Evolutionary conservation across 352 stramenopile species (phyloP).

Genomic region (Hyaloperonospora arabidopsidis): DNA sequence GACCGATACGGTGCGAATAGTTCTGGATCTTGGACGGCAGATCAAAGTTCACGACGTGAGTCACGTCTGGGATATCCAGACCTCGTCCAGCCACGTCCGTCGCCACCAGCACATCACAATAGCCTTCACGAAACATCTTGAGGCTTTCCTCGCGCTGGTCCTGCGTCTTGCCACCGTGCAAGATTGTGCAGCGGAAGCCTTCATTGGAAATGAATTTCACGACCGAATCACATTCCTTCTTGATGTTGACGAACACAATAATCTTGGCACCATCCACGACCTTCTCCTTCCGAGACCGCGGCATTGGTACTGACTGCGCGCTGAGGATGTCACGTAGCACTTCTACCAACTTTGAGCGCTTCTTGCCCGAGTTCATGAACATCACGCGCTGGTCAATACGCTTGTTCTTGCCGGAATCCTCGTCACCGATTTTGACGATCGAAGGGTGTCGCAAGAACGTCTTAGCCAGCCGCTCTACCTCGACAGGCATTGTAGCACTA

Average conservation of each 20-base stretch:
- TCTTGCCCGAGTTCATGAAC: constrained; percentile 90
- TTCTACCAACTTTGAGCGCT: constrained; percentile 82
- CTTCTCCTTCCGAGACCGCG: constrained; percentile 61
- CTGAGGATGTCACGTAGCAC: constrained; percentile 82
- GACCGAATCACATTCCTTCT: constrained; percentile 96
- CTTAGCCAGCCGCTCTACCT: constrained; percentile 96
- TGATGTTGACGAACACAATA: constrained; percentile 99
- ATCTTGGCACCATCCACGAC: constrained; percentile 86
- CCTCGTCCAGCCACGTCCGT: constrained; percentile 93
- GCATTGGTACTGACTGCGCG: constrained; percentile 32
- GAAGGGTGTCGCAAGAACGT: constrained; percentile 95
- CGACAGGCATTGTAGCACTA: constrained; percentile 96
- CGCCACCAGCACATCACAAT: constrained; percentile 87
- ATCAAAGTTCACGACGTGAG: constrained; percentile 99
- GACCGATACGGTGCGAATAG: constrained; percentile 98
- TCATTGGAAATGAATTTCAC: constrained; percentile 86
- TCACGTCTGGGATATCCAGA: constrained; percentile 97
- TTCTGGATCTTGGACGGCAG: constrained; percentile 96
- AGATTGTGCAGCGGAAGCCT: constrained; percentile 88
- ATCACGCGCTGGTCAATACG: constrained; percentile 95
- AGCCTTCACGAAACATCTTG: constrained; percentile 84
- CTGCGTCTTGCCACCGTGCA: constrained; percentile 96
- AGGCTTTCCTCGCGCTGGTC: constrained; percentile 91
- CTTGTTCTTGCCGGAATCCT: constrained; percentile 97
- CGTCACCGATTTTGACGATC: constrained; percentile 96